Evolutionary conservation across 139 green algal genomes (phyloP).

Genomic region (Closterium sp.): DNA sequence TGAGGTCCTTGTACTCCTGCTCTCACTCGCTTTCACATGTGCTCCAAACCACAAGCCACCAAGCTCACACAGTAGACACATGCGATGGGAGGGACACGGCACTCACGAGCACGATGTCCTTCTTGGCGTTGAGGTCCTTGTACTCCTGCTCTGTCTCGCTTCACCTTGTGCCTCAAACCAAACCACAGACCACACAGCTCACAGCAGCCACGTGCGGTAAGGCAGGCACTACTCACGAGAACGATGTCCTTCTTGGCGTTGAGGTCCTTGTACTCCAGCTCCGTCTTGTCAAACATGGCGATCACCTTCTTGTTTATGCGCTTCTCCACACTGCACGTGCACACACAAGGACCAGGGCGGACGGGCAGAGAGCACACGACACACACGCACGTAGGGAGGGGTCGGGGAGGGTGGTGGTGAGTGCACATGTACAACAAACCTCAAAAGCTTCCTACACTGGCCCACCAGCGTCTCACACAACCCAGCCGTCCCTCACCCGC

Average conservation of each 20-base stretch:
- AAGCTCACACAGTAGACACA: no score
- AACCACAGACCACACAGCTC: neutral
- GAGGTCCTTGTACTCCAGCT: constrained; percentile 82
- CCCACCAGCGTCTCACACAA: neutral
- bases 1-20: constrained; percentile 77
- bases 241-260: constrained; percentile 76
- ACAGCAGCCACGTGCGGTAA: no score
- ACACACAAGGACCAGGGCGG: neutral
- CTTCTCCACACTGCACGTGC: constrained; percentile 51
- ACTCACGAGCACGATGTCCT: no score
- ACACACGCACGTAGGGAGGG: neutral
- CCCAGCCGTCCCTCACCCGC: neutral
- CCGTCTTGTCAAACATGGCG: constrained; percentile 86
- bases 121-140: no score
- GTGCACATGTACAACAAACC: no score
- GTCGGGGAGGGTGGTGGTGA: no score
- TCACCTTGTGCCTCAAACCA: no score
- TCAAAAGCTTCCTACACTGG: neutral
- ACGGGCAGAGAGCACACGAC: neutral
- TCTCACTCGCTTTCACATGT: no score
- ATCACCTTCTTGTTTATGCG: constrained; percentile 81
- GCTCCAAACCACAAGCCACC: no score
- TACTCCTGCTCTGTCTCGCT: no score
- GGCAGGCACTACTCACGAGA: constrained; percentile 6
- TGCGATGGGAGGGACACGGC: no score